Evolutionary conservation across 208 protist species (phyloP), one percentile per base, ranked within the genome.

Genomic region (Wallacemonas collosoma): DNA sequence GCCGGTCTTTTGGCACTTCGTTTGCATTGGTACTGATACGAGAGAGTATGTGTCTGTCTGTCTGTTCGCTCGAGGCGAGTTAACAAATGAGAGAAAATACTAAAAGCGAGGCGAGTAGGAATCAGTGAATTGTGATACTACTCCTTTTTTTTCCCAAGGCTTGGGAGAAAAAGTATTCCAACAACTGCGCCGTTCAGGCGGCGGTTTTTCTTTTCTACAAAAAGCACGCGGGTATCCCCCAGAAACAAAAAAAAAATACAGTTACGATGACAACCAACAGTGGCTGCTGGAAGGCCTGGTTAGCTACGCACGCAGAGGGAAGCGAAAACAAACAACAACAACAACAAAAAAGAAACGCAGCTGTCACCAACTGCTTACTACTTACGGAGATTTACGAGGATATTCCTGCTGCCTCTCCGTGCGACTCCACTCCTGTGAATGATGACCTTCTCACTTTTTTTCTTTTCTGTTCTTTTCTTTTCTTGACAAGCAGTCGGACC

Each of bases 341-440:
- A 3, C 41, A 72, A 3, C 35, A 62, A 72, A 40, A 12, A 3
- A 67, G 63, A 35, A 62, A 55, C 39, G 55, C 35, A 45, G 47
- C 15, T 11, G 43, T 41, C 51, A 36, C 1, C 54, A 47, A 65
- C 11, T 57, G 53, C 53, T 38, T 35, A 6, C 12, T 50, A 6
- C 45, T 6, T 12, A 50, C 45, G 12, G 53, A 26, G 53, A 6
- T 35, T 26, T 26, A 26, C 26, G 26, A 26, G 26, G 26, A 26
- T 26, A 26, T 26, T 26, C 26, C 26, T 55, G 68, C n/a, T 44
- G 36, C 6, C 41, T 64, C 44, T 44, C 17, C 8, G 36, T 7
- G 9, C 6, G 14, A 14, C 44, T 68, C 68, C 41, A 8, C 53
- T 68, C 4, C 51, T 14, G 68, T 50, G 45, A 50, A 50, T 50